Conservation (phyloP, 2,329 filamentous ascomycete species). For the Ophiostoma quercus region DNA sequence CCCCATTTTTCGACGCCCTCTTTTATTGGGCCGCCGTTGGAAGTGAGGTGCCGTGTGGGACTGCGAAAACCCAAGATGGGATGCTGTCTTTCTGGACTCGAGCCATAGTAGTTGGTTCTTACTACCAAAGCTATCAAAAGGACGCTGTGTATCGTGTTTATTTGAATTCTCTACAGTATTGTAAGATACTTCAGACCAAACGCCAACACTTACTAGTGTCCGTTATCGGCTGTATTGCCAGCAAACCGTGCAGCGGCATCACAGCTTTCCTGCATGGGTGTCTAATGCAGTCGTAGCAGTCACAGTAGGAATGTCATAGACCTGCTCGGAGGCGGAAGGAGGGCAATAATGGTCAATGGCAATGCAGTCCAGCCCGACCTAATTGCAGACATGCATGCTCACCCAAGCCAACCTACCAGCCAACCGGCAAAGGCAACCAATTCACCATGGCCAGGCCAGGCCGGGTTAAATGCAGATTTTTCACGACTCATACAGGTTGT, state of each 20-base stretch:
- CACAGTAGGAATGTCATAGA: background rate
- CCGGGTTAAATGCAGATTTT: background rate
- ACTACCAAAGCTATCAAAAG: too few species aligned
- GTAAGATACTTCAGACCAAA: background rate
- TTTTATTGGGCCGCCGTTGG: constrained; percentile 17
- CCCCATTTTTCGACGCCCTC: constrained; percentile 8
- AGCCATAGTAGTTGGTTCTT: too few species aligned
- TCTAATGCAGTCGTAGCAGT: constrained; percentile 8
- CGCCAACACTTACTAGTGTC: background rate
- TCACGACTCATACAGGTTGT: background rate
- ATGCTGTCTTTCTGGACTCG: background rate
- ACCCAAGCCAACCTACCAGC: background rate
- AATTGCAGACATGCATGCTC: background rate
- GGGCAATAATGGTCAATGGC: background rate
- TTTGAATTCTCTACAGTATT: background rate
- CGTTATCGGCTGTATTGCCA: constrained; percentile 16
- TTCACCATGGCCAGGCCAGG: background rate
- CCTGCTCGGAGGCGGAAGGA: background rate
- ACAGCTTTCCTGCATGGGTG: constrained; percentile 8
- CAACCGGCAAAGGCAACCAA: background rate
- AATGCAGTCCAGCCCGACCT: constrained; percentile 1
- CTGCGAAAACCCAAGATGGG: background rate
- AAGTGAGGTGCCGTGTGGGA: background rate
- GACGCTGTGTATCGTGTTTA: background rate
- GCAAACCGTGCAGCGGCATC: constrained; percentile 11